phyloP scores from a whole-genome alignment of 2,329 filamentous ascomycete genomes.

The Cordyceps javanica region DNA sequence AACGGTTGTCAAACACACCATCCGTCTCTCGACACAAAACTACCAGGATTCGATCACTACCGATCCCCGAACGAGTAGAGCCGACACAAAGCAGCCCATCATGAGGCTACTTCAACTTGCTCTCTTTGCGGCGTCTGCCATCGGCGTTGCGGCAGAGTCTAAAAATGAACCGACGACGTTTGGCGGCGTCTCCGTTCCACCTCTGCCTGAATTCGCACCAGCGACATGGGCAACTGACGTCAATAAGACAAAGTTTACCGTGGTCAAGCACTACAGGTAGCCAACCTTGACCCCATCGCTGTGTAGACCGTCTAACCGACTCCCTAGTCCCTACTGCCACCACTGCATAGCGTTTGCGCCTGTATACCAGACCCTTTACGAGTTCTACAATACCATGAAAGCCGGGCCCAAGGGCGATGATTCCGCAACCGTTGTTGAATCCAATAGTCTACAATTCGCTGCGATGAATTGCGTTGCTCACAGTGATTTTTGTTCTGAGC shows the following conservation, averaged over 20 bases:
- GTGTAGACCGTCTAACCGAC: constrained; percentile 20
- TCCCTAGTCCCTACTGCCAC: constrained; percentile 50
- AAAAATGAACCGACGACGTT: constrained; percentile 48
- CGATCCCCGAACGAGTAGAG: background rate
- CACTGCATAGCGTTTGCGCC: constrained; percentile 80
- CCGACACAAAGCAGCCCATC: constrained; percentile 14
- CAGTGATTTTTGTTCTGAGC: constrained; percentile 66
- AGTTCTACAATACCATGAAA: constrained; percentile 88
- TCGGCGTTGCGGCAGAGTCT: constrained; percentile 33
- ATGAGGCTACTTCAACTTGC: constrained; percentile 43
- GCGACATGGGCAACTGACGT: constrained; percentile 51
- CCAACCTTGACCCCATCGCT: background rate
- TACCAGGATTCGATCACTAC: background rate
- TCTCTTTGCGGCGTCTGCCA: constrained; percentile 39
- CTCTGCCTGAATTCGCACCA: constrained; percentile 54
- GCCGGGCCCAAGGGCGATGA: constrained; percentile 52
- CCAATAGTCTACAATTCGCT: constrained; percentile 86
- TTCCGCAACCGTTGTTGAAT: constrained; percentile 62
- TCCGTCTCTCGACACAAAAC: background rate
- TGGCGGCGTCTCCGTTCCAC: constrained; percentile 61
- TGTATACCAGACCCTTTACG: constrained; percentile 85
- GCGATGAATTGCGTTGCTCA: constrained; percentile 80
- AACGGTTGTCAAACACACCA: background rate
- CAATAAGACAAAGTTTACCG: constrained; percentile 45
- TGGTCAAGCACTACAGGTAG: constrained; percentile 65